phyloP scores from a whole-genome alignment of 2,329 filamentous ascomycete genomes.

The Cordyceps tenuipes region DNA sequence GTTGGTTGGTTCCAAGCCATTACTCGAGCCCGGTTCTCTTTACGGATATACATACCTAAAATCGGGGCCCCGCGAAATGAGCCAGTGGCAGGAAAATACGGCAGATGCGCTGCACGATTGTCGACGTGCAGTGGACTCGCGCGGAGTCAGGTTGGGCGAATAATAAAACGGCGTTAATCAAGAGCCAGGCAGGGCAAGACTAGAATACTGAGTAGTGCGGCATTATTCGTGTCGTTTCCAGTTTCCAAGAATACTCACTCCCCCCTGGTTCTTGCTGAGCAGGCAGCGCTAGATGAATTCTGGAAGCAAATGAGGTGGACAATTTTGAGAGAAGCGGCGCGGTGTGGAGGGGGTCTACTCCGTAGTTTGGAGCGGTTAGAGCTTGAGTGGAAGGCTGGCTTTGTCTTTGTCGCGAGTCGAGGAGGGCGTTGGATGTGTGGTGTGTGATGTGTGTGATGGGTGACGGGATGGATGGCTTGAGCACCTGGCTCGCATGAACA shows the following conservation, averaged over 20 bases:
- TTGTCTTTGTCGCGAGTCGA: conserved; percentile 3
- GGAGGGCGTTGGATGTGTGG: background rate
- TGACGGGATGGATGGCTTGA: conserved; percentile 4
- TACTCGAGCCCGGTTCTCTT: conserved; percentile 3
- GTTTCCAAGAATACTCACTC: background rate
- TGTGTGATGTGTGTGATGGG: background rate
- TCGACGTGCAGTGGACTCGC: conserved; percentile 6
- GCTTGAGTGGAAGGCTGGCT: background rate
- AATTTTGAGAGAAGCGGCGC: background rate
- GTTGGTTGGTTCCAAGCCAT: background rate
- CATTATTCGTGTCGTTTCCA: conserved; percentile 8
- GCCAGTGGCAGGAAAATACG: background rate
- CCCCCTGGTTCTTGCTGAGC: background rate
- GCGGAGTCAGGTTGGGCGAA: conserved; percentile 1
- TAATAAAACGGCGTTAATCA: background rate
- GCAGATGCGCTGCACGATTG: conserved; percentile 8
- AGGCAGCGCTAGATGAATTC: background rate
- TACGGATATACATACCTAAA: conserved; percentile 2
- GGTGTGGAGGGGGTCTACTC: background rate
- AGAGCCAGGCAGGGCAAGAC: background rate
- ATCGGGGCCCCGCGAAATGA: conserved; percentile 9
- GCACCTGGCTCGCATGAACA: conserved; percentile 9
- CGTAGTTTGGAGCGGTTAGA: background rate
- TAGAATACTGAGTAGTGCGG: background rate
- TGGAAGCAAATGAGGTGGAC: background rate